Conservation (phyloP, 768 basidiomycete species). For the Lepiota subincarnata region DNA sequence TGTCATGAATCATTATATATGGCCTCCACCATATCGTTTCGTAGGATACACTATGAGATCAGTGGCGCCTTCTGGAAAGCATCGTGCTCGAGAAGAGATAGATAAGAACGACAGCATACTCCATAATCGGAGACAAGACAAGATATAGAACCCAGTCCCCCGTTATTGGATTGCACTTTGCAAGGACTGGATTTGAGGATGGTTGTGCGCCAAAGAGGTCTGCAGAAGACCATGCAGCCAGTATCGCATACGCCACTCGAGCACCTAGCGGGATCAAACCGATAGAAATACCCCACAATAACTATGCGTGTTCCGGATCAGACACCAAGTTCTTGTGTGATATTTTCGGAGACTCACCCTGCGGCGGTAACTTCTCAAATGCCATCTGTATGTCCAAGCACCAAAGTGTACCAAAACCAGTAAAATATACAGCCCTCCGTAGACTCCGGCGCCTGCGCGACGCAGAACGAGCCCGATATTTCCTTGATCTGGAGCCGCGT, state of each 20-base stretch:
- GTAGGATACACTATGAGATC: not conserved
- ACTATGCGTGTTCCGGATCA: slow-evolving; percentile 28
- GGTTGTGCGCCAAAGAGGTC: slow-evolving; percentile 34
- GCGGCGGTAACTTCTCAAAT: slow-evolving; percentile 42
- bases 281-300: slow-evolving; percentile 48
- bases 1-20: slow-evolving; percentile 3
- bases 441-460: slow-evolving; percentile 39
- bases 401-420: slow-evolving; percentile 37
- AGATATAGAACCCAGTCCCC: slow-evolving; percentile 59
- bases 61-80: slow-evolving; percentile 29
- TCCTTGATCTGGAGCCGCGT: slow-evolving; percentile 27
- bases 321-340: not conserved
- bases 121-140: slow-evolving; percentile 56
- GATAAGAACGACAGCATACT: slow-evolving; percentile 46
- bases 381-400: slow-evolving; percentile 43
- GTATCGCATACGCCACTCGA: slow-evolving; percentile 52
- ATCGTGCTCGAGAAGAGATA: slow-evolving; percentile 45
- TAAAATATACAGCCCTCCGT: slow-evolving; percentile 36
- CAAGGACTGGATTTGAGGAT: slow-evolving; percentile 39
- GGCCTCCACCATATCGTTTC: not conserved
- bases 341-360: slow-evolving; percentile 28
- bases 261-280: slow-evolving; percentile 61
- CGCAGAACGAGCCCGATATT: slow-evolving; percentile 36
- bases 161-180: slow-evolving; percentile 51
- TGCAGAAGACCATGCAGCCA: slow-evolving; percentile 55